Evolutionary conservation across 2,329 filamentous ascomycete genomes (phyloP).

Genomic region (Pseudogymnoascus verrucosus): DNA sequence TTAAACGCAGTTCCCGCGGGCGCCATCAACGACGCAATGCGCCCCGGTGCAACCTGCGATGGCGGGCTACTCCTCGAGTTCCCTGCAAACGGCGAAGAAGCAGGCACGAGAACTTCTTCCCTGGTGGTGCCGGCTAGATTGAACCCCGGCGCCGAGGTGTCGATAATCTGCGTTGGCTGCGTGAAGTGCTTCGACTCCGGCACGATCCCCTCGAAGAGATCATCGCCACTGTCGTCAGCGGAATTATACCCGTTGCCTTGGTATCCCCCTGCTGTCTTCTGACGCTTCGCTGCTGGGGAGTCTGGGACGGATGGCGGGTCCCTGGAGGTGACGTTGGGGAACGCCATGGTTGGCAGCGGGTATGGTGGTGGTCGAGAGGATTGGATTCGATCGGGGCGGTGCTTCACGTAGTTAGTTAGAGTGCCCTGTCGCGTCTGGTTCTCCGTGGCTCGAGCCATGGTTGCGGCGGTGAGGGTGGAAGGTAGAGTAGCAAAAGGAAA

Average conservation of each 20-base stretch:
- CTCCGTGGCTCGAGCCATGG: neutral
- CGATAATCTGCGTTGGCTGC: constrained; percentile 34
- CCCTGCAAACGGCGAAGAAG: constrained; percentile 62
- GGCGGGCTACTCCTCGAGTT: constrained; percentile 11
- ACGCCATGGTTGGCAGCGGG: neutral
- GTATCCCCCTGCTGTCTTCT: constrained; percentile 26
- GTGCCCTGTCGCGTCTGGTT: neutral
- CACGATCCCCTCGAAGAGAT: constrained; percentile 35
- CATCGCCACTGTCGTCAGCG: constrained; percentile 38
- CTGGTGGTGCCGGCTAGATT: constrained; percentile 5
- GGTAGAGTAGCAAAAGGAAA: neutral
- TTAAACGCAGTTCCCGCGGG: constrained; percentile 68
- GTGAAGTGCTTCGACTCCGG: constrained; percentile 38
- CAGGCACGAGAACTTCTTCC: constrained; percentile 66
- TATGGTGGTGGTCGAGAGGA: neutral
- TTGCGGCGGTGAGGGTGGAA: neutral
- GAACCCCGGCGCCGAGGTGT: constrained; percentile 23
- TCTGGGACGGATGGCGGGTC: constrained; percentile 13
- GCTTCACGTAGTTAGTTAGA: neutral
- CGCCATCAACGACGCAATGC: constrained; percentile 57
- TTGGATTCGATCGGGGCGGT: neutral
- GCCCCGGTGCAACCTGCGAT: neutral
- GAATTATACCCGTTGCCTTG: constrained; percentile 28
- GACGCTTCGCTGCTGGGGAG: constrained; percentile 26
- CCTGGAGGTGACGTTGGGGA: neutral